Percentiles rank a stretch among this genome's conserved stretches.
phyloP scores from a whole-genome alignment of 164 flowering plant species.

The Kingdonia uniflora region DNA sequence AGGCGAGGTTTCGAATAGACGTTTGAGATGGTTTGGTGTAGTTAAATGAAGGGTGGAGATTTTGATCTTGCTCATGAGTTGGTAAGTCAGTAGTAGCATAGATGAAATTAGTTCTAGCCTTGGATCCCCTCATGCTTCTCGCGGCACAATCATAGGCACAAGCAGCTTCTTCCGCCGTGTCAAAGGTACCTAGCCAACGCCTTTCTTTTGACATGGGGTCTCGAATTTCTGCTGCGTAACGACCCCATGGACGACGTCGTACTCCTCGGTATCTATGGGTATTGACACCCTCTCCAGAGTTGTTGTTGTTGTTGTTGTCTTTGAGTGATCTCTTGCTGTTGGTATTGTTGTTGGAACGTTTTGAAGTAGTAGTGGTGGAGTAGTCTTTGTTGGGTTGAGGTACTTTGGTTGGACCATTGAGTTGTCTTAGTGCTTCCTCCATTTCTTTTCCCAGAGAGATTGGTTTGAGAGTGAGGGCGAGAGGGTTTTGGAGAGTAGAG shows the following conservation, averaged over 20 bases:
- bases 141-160: conserved; percentile 93
- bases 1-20: not conserved
- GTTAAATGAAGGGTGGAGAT: conserved; percentile 10
- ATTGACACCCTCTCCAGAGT: not conserved
- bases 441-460: conserved; percentile 8
- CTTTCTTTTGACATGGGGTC: conserved; percentile 84
- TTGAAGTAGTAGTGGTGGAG: not conserved
- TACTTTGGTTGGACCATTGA: conserved; percentile 11
- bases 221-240: conserved; percentile 87
- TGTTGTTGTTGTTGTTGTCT: too few relatives aligned
- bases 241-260: conserved; percentile 91
- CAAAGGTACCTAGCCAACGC: conserved; percentile 91
- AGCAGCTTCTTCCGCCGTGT: conserved; percentile 94
- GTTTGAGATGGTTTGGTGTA: conserved; percentile 13
- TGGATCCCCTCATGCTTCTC: conserved; percentile 73
- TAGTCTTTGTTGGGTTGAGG: not conserved
- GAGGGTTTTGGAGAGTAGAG: not conserved
- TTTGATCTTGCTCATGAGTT: conserved; percentile 10
- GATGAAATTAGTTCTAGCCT: conserved; percentile 75
- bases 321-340: conserved; percentile 3
- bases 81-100: conserved; percentile 30
- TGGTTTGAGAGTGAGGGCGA: too few relatives aligned
- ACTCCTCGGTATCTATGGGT: conserved; percentile 73
- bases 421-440: conserved; percentile 38
- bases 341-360: conserved; percentile 4